Percentiles rank a stretch among this genome's conserved stretches.
Conservation (phyloP, 2,329 filamentous ascomycete species). For the Fusarium pseudocircinatum region DNA sequence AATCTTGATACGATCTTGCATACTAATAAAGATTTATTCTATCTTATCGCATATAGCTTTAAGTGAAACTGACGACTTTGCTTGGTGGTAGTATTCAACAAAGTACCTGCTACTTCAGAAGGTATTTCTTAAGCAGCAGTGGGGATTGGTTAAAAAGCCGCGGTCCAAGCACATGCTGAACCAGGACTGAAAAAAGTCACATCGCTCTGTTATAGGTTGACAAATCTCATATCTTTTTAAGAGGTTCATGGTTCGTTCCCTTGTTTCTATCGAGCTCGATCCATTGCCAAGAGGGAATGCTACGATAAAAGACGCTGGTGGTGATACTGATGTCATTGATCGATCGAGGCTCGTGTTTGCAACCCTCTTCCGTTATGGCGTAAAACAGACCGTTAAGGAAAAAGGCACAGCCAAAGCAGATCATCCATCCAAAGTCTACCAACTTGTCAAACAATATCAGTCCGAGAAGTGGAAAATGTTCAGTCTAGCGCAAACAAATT, state of each 20-base stretch:
- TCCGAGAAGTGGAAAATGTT: background rate
- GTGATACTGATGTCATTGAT: constrained; percentile 30
- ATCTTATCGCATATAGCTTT: background rate
- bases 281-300: background rate
- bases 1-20: background rate
- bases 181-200: background rate
- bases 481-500: background rate
- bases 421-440: no score
- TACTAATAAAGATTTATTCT: background rate
- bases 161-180: constrained; percentile 16
- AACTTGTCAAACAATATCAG: background rate
- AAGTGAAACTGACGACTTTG: background rate
- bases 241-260: background rate
- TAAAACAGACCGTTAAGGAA: background rate
- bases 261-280: background rate
- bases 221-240: background rate
- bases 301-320: background rate
- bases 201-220: background rate
- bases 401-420: background rate
- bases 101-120: constrained; percentile 9
- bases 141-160: constrained; percentile 16
- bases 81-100: background rate
- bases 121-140: background rate
- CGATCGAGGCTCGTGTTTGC: background rate
- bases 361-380: background rate